A percentile compares a stretch with the other conserved stretches of the same genome.
Conservation (phyloP, 176 grass and related monocot genomes). For the Oryza meyeriana region DNA sequence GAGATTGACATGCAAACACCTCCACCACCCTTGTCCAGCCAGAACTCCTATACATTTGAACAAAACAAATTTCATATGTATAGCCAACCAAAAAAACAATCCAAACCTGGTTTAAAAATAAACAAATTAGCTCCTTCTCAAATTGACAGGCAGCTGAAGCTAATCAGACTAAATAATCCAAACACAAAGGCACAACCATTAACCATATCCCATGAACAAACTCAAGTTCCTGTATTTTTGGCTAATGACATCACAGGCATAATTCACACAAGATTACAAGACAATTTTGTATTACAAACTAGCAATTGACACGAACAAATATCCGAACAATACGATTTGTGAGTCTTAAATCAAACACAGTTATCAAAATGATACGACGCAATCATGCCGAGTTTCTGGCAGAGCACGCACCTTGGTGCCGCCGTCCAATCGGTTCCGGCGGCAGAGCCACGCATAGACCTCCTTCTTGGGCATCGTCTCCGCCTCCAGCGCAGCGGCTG, state of each 20-base stretch:
- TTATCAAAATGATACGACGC: background rate
- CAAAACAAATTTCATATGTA: constrained; percentile 16
- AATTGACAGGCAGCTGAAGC: background rate
- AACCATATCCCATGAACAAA: background rate
- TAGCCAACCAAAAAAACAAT: background rate
- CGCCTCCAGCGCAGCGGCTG: constrained; percentile 12
- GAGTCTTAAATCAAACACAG: background rate
- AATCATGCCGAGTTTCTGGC: background rate
- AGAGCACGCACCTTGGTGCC: constrained; percentile 56
- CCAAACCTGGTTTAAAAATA: background rate
- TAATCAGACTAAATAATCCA: background rate
- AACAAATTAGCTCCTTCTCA: background rate
- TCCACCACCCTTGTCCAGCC: constrained; percentile 75
- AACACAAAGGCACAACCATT: background rate
- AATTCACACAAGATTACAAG: background rate
- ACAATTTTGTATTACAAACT: background rate
- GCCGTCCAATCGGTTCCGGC: constrained; percentile 58
- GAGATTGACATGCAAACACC: constrained; percentile 77
- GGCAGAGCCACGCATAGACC: constrained; percentile 69
- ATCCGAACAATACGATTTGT: background rate
- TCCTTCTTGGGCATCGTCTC: constrained; percentile 69
- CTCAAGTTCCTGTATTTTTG: background rate
- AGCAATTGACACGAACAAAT: background rate
- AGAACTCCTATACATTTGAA: constrained; percentile 65
- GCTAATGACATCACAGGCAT: background rate